Evolutionary conservation across 192 early-diverging fungal genomes (phyloP).

Genomic region (Glomus cerebriforme): DNA sequence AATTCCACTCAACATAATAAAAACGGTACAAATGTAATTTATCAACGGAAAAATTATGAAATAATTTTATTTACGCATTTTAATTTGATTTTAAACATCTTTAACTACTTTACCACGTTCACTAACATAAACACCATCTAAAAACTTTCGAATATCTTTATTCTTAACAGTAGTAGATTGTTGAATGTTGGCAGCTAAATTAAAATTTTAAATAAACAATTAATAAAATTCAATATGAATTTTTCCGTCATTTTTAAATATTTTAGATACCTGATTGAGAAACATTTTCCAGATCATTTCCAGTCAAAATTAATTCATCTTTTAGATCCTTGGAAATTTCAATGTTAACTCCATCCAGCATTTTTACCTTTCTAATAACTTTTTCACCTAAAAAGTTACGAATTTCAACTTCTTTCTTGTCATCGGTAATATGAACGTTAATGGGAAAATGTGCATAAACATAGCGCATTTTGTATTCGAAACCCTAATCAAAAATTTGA

Average conservation of each 20-base stretch:
- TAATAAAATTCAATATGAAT: conserved; percentile 7
- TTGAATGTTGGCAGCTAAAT: conserved; percentile 91
- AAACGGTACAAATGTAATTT: no score
- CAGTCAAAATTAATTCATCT: conserved; percentile 92
- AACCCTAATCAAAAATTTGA: conserved; percentile 57
- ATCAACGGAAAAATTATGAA: not conserved
- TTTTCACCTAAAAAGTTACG: conserved; percentile 99
- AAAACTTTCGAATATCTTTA: conserved; percentile 99
- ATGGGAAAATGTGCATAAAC: conserved; percentile 99
- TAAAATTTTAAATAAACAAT: conserved; percentile 17
- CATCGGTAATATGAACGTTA: conserved; percentile 85
- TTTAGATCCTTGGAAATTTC: conserved; percentile 80
- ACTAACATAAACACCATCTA: conserved; percentile 97
- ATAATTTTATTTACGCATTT: not conserved
- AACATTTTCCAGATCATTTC: conserved; percentile 93
- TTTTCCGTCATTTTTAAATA: not conserved
- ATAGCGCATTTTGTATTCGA: conserved; percentile 99
- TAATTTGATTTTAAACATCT: not conserved
- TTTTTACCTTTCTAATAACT: conserved; percentile 79
- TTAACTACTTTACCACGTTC: conserved; percentile 58
- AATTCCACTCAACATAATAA: no score
- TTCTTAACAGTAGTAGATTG: conserved; percentile 91
- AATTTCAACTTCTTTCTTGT: conserved; percentile 84
- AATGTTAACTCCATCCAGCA: conserved; percentile 85
- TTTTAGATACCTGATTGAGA: conserved; percentile 79